These are phyloP conservation scores for Quercus engelmannii DNA, from an alignment of 306 rosid genomes.

Conservation along the genomic window DNA sequence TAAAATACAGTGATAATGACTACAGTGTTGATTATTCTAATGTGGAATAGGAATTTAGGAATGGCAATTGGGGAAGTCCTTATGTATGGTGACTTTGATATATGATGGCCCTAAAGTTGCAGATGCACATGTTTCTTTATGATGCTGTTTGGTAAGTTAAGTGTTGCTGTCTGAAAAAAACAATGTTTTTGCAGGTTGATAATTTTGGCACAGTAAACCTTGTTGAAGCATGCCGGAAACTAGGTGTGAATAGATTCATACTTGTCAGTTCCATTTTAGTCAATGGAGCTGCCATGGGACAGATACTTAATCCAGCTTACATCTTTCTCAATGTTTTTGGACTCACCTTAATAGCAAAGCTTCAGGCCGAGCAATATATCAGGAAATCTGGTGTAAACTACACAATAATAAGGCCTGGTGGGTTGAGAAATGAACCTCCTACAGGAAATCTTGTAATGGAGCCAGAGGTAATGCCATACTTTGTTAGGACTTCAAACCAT, in stretches of 20 bases:
- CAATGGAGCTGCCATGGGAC: constrained; percentile 97
- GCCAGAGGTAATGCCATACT: constrained; percentile 62
- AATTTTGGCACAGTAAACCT: constrained; percentile 89
- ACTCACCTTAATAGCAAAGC: constrained; percentile 87
- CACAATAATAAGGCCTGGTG: constrained; percentile 96
- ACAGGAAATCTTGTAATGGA: constrained; percentile 82
- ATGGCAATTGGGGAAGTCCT: not conserved
- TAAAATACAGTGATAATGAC: not conserved
- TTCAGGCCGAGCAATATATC: constrained; percentile 75
- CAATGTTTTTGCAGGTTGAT: constrained; percentile 64
- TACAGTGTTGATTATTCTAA: not conserved
- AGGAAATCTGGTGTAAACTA: constrained; percentile 91
- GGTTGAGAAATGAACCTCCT: constrained; percentile 89
- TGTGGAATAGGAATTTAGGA: not conserved
- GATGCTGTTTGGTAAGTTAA: not conserved
- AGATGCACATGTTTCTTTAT: not conserved
- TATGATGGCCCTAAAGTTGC: not conserved
- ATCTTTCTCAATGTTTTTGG: constrained; percentile 88
- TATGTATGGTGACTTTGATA: not conserved
- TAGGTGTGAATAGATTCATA: constrained; percentile 71
- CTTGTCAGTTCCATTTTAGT: constrained; percentile 93
- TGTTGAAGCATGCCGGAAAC: constrained; percentile 84
- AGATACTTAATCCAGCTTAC: constrained; percentile 86
- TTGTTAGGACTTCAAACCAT: constrained; percentile 7
- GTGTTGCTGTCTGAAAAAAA: constrained; percentile 4